Evolutionary conservation across 352 stramenopile genomes (phyloP).

Genomic region (Phytophthora quininea): DNA sequence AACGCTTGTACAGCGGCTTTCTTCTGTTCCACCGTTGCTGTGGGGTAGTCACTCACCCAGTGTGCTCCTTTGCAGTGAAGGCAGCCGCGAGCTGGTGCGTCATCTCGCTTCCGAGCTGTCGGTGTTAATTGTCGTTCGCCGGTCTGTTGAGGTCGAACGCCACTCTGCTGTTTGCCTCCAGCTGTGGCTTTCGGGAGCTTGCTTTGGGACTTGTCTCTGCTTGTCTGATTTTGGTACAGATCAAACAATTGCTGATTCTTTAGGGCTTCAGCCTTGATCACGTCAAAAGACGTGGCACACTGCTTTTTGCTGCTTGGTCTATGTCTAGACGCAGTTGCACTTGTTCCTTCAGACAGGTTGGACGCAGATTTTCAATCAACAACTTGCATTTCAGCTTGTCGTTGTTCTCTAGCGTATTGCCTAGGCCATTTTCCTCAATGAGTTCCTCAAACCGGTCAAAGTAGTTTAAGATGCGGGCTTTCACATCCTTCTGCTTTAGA

Average conservation of each 20-base stretch:
- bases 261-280: slow-evolving; percentile 1
- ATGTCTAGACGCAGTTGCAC: slow-evolving; percentile 2
- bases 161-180: too few relatives aligned
- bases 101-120: too few relatives aligned
- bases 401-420: neutral
- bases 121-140: too few relatives aligned
- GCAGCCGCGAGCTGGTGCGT: neutral
- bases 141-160: too few relatives aligned
- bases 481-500: slow-evolving; percentile 11
- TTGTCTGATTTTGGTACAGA: neutral
- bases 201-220: neutral
- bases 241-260: slow-evolving; percentile 4
- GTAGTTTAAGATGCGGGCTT: slow-evolving; percentile 4
- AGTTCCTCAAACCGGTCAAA: neutral
- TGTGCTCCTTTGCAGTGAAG: slow-evolving; percentile 1
- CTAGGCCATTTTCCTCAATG: neutral
- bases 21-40: neutral
- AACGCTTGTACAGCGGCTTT: neutral
- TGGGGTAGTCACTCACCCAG: slow-evolving; percentile 5
- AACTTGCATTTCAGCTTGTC: slow-evolving; percentile 9
- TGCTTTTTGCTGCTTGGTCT: slow-evolving; percentile 2
- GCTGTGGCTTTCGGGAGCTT: neutral
- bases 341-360: slow-evolving; percentile 1
- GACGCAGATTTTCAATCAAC: slow-evolving; percentile 6
- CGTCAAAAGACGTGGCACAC: slow-evolving; percentile 4